These are phyloP conservation scores for Magnaporthiopsis rhizophila DNA, from an alignment of 2,329 filamentous ascomycete genomes.

Conservation along the genomic window DNA sequence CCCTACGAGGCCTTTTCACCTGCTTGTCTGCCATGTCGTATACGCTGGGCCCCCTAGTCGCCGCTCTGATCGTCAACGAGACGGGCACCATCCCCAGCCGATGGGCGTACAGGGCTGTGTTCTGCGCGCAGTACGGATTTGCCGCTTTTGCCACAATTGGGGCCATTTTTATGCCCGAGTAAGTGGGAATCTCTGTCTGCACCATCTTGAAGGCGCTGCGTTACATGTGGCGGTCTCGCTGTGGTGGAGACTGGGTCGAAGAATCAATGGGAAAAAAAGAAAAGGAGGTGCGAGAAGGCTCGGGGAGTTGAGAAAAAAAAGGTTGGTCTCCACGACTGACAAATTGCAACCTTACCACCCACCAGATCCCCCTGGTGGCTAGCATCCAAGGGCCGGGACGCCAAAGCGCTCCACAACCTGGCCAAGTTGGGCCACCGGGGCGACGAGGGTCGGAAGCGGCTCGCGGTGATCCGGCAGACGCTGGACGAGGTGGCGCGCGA, in stretches of 20 bases:
- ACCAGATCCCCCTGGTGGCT: constrained; percentile 27
- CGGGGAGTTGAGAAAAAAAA: no score
- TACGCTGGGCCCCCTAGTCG: constrained; percentile 16
- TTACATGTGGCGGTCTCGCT: no score
- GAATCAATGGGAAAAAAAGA: no score
- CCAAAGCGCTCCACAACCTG: constrained; percentile 22
- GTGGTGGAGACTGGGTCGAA: no score
- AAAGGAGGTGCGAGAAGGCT: no score
- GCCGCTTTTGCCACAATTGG: constrained; percentile 11
- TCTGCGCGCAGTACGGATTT: constrained; percentile 20
- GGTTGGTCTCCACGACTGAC: no score
- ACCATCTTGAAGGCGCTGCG: no score
- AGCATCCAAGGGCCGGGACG: constrained; percentile 18
- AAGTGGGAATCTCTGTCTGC: no score
- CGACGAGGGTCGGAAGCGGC: constrained; percentile 16
- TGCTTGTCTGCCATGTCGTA: constrained; percentile 15
- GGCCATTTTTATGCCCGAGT: constrained; percentile 9
- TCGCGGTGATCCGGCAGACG: constrained; percentile 16
- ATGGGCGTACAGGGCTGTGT: constrained; percentile 20
- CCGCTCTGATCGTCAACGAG: constrained; percentile 16
- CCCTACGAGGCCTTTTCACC: constrained; percentile 17
- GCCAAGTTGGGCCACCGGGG: constrained; percentile 18
- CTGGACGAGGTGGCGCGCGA: constrained; percentile 21
- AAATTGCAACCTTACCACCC: neutral
- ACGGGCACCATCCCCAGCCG: constrained; percentile 12